A percentile compares a stretch with the other conserved stretches of the same genome.
Evolutionary conservation across 169 alveolate genomes (phyloP).

Genomic region (Plasmodium coatneyi): DNA sequence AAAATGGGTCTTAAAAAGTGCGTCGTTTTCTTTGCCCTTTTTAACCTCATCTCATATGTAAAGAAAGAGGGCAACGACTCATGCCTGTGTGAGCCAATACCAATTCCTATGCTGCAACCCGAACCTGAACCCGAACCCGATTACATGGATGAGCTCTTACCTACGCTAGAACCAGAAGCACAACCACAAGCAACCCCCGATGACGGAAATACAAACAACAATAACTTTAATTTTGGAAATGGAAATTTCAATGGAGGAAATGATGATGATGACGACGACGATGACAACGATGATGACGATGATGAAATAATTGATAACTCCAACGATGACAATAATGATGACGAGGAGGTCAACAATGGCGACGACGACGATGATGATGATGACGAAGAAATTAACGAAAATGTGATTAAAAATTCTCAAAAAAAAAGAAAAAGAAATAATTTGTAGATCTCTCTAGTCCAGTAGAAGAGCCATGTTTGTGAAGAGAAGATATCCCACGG

Average conservation of each 20-base stretch:
- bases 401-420: background rate
- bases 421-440: background rate
- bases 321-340: background rate
- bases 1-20: conserved; percentile 35
- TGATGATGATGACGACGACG: conserved; percentile 33
- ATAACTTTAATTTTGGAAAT: background rate
- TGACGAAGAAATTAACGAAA: conserved; percentile 9
- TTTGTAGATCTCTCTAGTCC: background rate
- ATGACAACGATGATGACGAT: conserved; percentile 55
- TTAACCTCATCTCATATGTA: background rate
- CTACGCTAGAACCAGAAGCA: background rate
- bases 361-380: conserved; percentile 11
- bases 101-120: conserved; percentile 11
- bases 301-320: conserved; percentile 18
- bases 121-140: conserved; percentile 30
- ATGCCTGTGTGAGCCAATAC: background rate
- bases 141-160: background rate
- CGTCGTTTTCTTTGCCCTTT: conserved; percentile 2
- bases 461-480: background rate
- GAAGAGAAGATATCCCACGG: background rate
- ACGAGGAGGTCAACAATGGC: background rate
- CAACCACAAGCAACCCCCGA: conserved; percentile 9
- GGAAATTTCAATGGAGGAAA: background rate
- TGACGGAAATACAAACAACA: conserved; percentile 43
- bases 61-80: conserved; percentile 1